phyloP scores from a whole-genome alignment of 805 yeast species.

The Ascoidea asiatica region DNA sequence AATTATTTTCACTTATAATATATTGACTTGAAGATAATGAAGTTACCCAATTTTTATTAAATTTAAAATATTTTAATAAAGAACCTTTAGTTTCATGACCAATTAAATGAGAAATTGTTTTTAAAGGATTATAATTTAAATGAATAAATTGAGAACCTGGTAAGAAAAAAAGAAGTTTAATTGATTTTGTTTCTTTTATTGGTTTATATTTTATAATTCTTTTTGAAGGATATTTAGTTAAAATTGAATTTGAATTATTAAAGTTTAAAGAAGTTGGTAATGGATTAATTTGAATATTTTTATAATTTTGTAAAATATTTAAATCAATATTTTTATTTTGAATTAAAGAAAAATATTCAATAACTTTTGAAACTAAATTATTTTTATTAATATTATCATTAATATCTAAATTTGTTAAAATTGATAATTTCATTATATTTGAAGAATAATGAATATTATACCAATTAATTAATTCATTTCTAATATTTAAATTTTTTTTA shows the following conservation, averaged over 20 bases:
- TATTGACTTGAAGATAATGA: slow-evolving; percentile 63
- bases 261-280: no score
- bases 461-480: slow-evolving; percentile 70
- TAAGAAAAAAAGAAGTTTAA: slow-evolving; percentile 56
- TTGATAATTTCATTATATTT: slow-evolving; percentile 76
- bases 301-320: not conserved
- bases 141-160: slow-evolving; percentile 55
- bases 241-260: no score
- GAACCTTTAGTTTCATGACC: slow-evolving; percentile 95
- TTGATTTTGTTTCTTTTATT: slow-evolving; percentile 61
- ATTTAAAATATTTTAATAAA: slow-evolving; percentile 53
- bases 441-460: slow-evolving; percentile 65
- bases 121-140: slow-evolving; percentile 60
- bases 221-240: slow-evolving; percentile 36
- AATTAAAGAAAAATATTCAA: slow-evolving; percentile 19
- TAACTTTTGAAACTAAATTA: slow-evolving; percentile 58
- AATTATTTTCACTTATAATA: slow-evolving; percentile 51
- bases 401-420: slow-evolving; percentile 70
- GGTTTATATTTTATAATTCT: slow-evolving; percentile 59
- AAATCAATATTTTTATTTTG: slow-evolving; percentile 4
- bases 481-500: slow-evolving; percentile 49
- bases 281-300: slow-evolving; percentile 29
- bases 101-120: slow-evolving; percentile 63
- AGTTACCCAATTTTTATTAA: slow-evolving; percentile 59
- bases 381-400: slow-evolving; percentile 66